Base-by-base conservation (phyloP, 495 filamentous ascomycete species). In the Trichodelitschia bisporula region DNA sequence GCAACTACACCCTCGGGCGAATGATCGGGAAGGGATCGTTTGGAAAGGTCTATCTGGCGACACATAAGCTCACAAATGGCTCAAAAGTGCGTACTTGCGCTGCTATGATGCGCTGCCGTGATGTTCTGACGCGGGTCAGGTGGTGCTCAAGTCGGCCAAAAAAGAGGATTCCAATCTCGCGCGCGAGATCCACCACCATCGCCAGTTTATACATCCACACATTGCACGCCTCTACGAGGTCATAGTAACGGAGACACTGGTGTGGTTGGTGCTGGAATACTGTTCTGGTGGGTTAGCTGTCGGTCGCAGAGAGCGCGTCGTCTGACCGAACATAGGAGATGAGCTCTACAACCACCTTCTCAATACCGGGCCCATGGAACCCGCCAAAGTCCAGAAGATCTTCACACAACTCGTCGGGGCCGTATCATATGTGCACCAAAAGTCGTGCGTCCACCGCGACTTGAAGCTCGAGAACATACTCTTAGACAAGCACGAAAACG, bases 1-100 rank as follows among this genome's bases (percentile, higher is more conserved):
- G 86, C 30, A 97, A 95, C 52, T 97, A 97, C 53, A 69, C 73
- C 19, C 57, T 95, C 12, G 86, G 84, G 19, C 68, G 71, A 31
- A 58, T 97, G 29, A 92, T 97, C 45, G 86, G 86, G 30, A 95
- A 95, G 47, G 86, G 86, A 20, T 90, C 79, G 28, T 97, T 95
- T 54, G 86, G 86, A 40, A 95, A 93, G 56, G 86, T 95, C 34
- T 97, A 95, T 48, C 64, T 97, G 38, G 86, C 89, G 33, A 71
- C 73, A 15, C 86, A 97, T 53, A 93, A 92, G 49, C 78, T 97
- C 50, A 95, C 78, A 40, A 93, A 93, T 69, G 83, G 80, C 44
- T 92, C 82, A 33, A 95, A 95, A 68, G 86, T 91, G 58, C 33
- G 63, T 42, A 11, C n/a, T 16, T 11, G 10, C 15, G 10, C 24